Conservation (phyloP, 2,329 filamentous ascomycete genomes). For the Penicillium sp. region DNA sequence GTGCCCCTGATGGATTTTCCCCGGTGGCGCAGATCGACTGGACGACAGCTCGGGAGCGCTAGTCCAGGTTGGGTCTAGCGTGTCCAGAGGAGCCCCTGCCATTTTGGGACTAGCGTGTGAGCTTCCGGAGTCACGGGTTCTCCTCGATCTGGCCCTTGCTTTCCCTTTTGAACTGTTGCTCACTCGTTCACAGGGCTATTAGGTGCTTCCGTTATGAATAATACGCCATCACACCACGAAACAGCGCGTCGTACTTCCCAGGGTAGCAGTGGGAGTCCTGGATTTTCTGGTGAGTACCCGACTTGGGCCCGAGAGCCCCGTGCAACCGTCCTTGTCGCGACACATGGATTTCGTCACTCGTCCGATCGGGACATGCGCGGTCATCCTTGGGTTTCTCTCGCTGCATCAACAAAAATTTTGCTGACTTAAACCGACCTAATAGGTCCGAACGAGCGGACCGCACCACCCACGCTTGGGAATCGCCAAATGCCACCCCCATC, state of each 20-base stretch:
- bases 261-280: conserved; percentile 32
- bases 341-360: conserved; percentile 1
- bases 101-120: conserved; percentile 25
- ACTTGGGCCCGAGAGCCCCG: conserved; percentile 11
- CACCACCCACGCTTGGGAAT: conserved; percentile 28
- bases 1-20: conserved; percentile 14
- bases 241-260: conserved; percentile 29
- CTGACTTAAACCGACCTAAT: conserved; percentile 2
- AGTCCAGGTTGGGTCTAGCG: conserved; percentile 21
- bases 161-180: conserved; percentile 18
- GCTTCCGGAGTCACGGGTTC: conserved; percentile 33
- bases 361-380: not conserved
- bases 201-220: conserved; percentile 31
- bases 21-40: conserved; percentile 26
- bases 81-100: conserved; percentile 14
- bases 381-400: not conserved
- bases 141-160: conserved; percentile 14
- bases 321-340: conserved; percentile 6
- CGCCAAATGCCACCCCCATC: conserved; percentile 47
- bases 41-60: conserved; percentile 30
- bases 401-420: not conserved
- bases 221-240: conserved; percentile 23
- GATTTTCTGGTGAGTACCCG: conserved; percentile 31
- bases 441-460: conserved; percentile 29
- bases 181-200: conserved; percentile 11